Evolutionary conservation across 2,329 filamentous ascomycete species (phyloP), one percentile per base, ranked within the genome.

Genomic region (Phialophora expanda): DNA sequence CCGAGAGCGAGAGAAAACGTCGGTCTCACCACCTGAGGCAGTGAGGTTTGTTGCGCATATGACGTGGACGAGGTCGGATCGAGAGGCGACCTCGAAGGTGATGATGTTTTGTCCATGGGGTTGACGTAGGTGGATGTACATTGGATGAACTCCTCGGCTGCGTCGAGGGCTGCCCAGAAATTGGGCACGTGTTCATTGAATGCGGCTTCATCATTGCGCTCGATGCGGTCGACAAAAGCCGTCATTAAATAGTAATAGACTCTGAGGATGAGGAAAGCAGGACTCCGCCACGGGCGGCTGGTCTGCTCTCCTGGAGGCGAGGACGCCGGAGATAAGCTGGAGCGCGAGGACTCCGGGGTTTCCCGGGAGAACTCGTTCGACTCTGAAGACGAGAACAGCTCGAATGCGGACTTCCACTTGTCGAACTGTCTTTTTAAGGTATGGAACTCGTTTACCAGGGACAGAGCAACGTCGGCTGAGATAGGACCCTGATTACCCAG

Each of bases 1-100:
- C 87, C 88, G 11, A 88, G 76, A 58, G 89, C 86, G 26, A 87
- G 83, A 51, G 86, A 87, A 74, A 90, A 90, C 70, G 58, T 70
- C 38, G 66, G 66, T 14, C 62, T 51, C 17, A 54, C 50, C 11
- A 63, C 17, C 12, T 12, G 41, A 5, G n/a, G 6, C 17, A 26
- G 46, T 11, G 32, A 20, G 20, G 41, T 4, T 28, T 6, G 32
- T 30, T 24, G 24, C 24, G 24, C 2, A 3, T 24, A 30, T 30
- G 30, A 30, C 3, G 30, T 9, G 0, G 30, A 30, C 2, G 30
- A 30, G 0, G 46, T 58, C 32, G 32, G 50, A 28, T 55, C 28
- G 7, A 58, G 44, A 8, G 51, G 14, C n/a, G 50, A 41, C 20
- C 34, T 30, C 5, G 55, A 34, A 14, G 56, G 2, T 12, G 32